phyloP scores from a whole-genome alignment of 139 green algal species.

The Dunaliella sp. region DNA sequence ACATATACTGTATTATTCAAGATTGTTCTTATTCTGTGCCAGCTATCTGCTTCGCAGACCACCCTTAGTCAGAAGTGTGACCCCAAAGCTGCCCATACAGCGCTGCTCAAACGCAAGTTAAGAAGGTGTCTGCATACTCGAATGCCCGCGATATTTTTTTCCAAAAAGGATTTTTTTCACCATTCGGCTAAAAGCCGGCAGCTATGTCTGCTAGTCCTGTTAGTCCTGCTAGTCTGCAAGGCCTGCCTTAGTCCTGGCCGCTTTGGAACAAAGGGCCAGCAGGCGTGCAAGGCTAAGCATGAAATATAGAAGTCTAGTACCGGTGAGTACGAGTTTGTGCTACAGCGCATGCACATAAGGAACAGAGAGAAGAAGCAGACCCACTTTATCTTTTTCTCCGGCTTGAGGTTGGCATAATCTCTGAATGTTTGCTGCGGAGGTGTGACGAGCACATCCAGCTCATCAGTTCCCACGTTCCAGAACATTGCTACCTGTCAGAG shows the following conservation, averaged over 20 bases:
- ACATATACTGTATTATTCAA: too few species aligned
- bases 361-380: slow-evolving; percentile 31
- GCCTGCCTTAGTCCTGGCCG: neutral
- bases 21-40: too few species aligned
- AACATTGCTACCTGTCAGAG: slow-evolving; percentile 26
- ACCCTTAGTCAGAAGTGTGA: too few species aligned
- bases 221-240: neutral
- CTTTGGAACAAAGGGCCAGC: neutral
- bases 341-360: neutral
- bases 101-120: neutral
- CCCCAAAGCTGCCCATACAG: too few species aligned
- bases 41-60: too few species aligned
- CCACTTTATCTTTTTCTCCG: slow-evolving; percentile 60
- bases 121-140: neutral
- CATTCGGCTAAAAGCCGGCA: neutral
- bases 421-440: neutral
- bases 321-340: neutral
- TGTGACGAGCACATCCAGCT: slow-evolving; percentile 44
- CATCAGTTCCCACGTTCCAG: slow-evolving; percentile 31
- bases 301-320: neutral
- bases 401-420: slow-evolving; percentile 28
- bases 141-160: neutral
- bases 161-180: neutral
- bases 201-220: neutral
- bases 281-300: neutral